Conservation (phyloP, 148 eudicot species). For the Fagopyrum esculentum region DNA sequence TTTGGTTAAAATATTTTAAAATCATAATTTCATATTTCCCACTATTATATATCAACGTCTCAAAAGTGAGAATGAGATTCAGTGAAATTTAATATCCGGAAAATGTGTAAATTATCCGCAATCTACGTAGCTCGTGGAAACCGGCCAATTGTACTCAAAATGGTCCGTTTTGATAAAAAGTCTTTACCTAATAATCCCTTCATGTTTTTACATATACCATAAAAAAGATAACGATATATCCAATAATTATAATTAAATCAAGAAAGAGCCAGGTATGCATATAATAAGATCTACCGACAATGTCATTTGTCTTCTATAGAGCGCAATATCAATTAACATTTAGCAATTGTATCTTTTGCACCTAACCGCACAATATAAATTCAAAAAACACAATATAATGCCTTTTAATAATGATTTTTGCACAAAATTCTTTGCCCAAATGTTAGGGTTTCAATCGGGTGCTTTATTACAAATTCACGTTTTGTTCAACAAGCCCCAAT, state of each 20-base stretch:
- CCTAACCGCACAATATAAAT: background rate
- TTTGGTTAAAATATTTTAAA: too few species aligned
- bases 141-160: too few species aligned
- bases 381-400: background rate
- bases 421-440: conserved; percentile 1
- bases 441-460: background rate
- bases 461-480: background rate
- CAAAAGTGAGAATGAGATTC: too few species aligned
- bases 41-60: too few species aligned
- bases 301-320: background rate
- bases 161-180: too few species aligned
- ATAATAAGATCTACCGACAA: conserved; percentile 13
- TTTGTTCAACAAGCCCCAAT: background rate
- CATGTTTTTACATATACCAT: background rate
- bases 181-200: background rate
- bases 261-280: background rate
- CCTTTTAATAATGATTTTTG: background rate
- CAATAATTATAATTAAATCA: background rate
- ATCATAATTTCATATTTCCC: too few species aligned
- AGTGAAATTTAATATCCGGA: too few species aligned
- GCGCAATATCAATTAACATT: background rate
- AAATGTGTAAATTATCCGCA: too few species aligned
- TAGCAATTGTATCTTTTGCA: background rate
- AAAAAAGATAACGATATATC: background rate
- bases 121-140: too few species aligned